Evolutionary conservation across 257 asterid species (phyloP).

Genomic region (Solanum etuberosum): DNA sequence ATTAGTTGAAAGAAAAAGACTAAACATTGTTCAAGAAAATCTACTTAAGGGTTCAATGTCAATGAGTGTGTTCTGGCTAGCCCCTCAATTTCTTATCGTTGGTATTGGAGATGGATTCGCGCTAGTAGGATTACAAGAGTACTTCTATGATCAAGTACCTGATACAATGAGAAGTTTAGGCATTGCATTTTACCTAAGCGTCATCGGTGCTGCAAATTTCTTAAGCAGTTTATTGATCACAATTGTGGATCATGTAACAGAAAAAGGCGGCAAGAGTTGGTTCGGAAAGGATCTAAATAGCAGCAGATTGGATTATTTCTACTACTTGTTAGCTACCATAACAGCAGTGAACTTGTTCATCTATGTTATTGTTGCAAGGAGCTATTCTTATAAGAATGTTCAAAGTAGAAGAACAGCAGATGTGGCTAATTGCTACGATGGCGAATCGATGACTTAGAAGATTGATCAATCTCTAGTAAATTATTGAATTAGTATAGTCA

Average conservation of each 20-base stretch:
- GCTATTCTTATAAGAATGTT: slow-evolving; percentile 60
- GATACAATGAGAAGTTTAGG: slow-evolving; percentile 81
- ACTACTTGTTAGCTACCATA: slow-evolving; percentile 50
- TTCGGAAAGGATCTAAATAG: slow-evolving; percentile 41
- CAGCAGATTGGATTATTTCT: slow-evolving; percentile 49
- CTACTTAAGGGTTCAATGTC: slow-evolving; percentile 7
- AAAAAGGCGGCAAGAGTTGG: slow-evolving; percentile 50
- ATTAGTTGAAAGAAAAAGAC: slow-evolving; percentile 39
- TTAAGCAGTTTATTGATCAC: slow-evolving; percentile 63
- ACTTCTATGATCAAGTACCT: slow-evolving; percentile 71
- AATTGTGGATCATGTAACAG: slow-evolving; percentile 37
- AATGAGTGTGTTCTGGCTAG: slow-evolving; percentile 17
- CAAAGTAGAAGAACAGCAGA: slow-evolving; percentile 27
- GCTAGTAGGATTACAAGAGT: slow-evolving; percentile 75
- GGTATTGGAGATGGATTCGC: slow-evolving; percentile 87
- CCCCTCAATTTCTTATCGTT: slow-evolving; percentile 65
- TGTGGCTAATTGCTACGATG: slow-evolving; percentile 34
- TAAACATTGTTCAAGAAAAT: slow-evolving; percentile 9
- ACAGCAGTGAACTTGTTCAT: slow-evolving; percentile 27
- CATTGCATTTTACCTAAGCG: slow-evolving; percentile 56
- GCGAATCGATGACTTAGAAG: slow-evolving; percentile 16
- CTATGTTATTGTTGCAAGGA: slow-evolving; percentile 39
- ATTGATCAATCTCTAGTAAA: not conserved
- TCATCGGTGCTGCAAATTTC: slow-evolving; percentile 62
- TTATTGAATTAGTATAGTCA: not conserved